Percentiles rank a stretch among this genome's conserved stretches.
Conservation (phyloP, 2,329 filamentous ascomycete genomes). For the Penicillium sp. region DNA sequence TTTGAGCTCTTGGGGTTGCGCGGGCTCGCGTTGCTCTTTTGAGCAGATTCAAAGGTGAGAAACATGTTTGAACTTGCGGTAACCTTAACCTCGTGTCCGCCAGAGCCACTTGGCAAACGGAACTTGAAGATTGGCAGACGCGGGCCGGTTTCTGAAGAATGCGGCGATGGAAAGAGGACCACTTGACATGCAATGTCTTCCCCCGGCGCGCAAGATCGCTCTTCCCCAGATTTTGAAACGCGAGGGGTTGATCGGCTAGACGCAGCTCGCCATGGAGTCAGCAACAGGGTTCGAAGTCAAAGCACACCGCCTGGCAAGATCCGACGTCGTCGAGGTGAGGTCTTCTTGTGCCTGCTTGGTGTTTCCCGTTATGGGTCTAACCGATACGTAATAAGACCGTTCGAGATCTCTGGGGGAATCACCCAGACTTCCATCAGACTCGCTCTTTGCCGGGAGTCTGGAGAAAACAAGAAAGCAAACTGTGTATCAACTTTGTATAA, state of each 20-base stretch:
- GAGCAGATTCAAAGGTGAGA: conserved; percentile 9
- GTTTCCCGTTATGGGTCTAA: background rate
- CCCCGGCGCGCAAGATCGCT: background rate
- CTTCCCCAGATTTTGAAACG: background rate
- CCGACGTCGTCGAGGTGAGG: background rate
- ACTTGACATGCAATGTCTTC: background rate
- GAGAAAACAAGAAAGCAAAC: too few species aligned
- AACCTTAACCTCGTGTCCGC: background rate
- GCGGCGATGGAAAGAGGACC: background rate
- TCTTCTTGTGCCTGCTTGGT: background rate
- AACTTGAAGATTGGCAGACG: too few species aligned
- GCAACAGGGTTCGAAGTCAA: background rate
- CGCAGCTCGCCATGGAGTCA: background rate
- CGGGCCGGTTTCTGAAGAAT: too few species aligned
- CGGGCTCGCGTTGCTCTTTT: conserved; percentile 3
- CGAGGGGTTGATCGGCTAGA: background rate
- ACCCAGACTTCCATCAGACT: too few species aligned
- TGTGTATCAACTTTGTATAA: too few species aligned
- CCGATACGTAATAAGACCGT: background rate
- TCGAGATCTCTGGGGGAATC: background rate
- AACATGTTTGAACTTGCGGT: conserved; percentile 4
- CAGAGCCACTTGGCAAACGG: too few species aligned
- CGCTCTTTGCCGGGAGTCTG: too few species aligned
- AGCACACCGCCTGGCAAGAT: background rate
- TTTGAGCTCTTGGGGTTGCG: conserved; percentile 10